phyloP scores from a whole-genome alignment of 306 rosid genomes.

The Argentina anserina region DNA sequence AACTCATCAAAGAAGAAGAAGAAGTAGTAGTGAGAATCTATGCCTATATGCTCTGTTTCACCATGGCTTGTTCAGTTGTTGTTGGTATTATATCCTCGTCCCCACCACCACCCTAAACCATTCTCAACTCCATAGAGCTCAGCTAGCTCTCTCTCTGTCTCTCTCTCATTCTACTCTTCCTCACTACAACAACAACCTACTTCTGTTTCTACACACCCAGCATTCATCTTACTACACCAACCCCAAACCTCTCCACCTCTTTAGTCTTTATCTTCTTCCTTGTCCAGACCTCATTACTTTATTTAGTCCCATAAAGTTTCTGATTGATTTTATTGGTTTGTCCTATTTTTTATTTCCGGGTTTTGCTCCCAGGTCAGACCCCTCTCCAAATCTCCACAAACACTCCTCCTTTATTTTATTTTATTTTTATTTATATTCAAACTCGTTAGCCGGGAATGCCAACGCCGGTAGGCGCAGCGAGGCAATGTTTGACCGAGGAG shows the following conservation, averaged over 20 bases:
- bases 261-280: background rate
- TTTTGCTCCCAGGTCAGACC: background rate
- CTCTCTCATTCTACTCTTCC: background rate
- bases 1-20: background rate
- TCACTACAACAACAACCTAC: background rate
- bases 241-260: conserved; percentile 9
- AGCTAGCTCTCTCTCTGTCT: too few relatives aligned
- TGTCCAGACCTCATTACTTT: background rate
- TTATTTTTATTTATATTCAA: background rate
- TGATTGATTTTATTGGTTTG: background rate
- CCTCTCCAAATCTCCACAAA: background rate
- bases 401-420: background rate
- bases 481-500: conserved; percentile 90
- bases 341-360: background rate
- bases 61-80: background rate
- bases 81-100: background rate
- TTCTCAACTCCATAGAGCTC: too few relatives aligned
- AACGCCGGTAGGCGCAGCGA: conserved; percentile 90
- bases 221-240: background rate
- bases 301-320: background rate
- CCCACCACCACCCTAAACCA: background rate
- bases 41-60: conserved; percentile 6
- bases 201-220: background rate
- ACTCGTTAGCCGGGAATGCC: conserved; percentile 97
- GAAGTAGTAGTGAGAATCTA: background rate